These are phyloP conservation scores for Beverwykella pulmonaria DNA, from an alignment of 495 filamentous ascomycete species.

Conservation along the genomic window DNA sequence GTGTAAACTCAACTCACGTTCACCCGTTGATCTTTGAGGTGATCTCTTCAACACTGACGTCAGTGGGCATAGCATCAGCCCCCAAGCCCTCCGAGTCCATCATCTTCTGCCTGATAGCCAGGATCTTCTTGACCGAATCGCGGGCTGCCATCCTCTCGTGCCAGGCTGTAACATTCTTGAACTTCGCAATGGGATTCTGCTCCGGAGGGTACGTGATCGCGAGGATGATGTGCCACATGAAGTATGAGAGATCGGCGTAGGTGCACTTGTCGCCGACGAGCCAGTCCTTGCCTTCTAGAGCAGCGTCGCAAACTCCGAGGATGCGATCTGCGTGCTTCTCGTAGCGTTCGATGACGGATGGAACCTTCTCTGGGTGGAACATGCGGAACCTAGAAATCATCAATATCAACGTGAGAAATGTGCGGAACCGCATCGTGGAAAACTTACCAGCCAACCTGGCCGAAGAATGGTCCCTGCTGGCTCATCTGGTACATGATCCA, in stretches of 20 bases:
- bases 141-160: constrained; percentile 16
- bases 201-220: constrained; percentile 12
- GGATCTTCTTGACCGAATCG: constrained; percentile 5
- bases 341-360: constrained; percentile 54
- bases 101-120: constrained; percentile 11
- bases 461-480: constrained; percentile 50
- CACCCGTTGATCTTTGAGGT: too few relatives aligned
- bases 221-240: constrained; percentile 44
- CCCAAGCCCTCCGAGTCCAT: constrained; percentile 26
- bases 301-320: constrained; percentile 50
- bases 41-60: too few relatives aligned
- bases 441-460: constrained; percentile 49
- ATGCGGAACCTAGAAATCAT: too few relatives aligned
- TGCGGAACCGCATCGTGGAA: too few relatives aligned
- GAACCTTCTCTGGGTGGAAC: constrained; percentile 53
- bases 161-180: constrained; percentile 43
- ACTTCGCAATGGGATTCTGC: too few relatives aligned
- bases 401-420: too few relatives aligned
- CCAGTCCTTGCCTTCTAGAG: constrained; percentile 45
- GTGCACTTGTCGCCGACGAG: constrained; percentile 58
- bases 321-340: constrained; percentile 53
- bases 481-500: constrained; percentile 51
- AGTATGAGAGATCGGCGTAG: constrained; percentile 55
- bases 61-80: constrained; percentile 28
- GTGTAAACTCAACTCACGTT: too few relatives aligned